A percentile compares a stretch with the other conserved stretches of the same genome.
Evolutionary conservation across 2,329 filamentous ascomycete genomes (phyloP).

Genomic region (Cladophialophora psammophila): DNA sequence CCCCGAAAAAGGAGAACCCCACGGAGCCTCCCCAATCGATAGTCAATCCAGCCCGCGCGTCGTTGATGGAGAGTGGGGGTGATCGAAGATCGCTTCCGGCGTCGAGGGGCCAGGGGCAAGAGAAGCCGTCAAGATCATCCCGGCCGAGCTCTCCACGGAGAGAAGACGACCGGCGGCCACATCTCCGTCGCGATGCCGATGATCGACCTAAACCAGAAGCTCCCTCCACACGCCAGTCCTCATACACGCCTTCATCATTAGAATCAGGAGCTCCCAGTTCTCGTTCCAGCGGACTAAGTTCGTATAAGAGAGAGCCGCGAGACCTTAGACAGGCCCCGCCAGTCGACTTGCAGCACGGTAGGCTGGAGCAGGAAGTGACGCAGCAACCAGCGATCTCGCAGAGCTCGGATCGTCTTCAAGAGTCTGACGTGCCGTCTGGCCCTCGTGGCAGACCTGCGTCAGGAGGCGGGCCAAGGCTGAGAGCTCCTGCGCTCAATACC

Average conservation of each 20-base stretch:
- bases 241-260: slow-evolving; percentile 9
- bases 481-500: slow-evolving; percentile 32
- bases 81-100: slow-evolving; percentile 31
- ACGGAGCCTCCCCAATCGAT: slow-evolving; percentile 33
- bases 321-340: slow-evolving; percentile 34
- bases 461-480: slow-evolving; percentile 37
- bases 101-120: slow-evolving; percentile 29
- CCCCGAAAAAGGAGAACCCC: slow-evolving; percentile 38
- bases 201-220: slow-evolving; percentile 32
- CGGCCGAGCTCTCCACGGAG: slow-evolving; percentile 40
- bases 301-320: slow-evolving; percentile 30
- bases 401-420: slow-evolving; percentile 52
- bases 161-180: slow-evolving; percentile 37
- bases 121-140: slow-evolving; percentile 33
- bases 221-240: slow-evolving; percentile 13
- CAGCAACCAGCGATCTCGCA: slow-evolving; percentile 46
- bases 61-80: slow-evolving; percentile 41
- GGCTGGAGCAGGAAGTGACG: slow-evolving; percentile 51
- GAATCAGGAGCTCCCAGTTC: slow-evolving; percentile 17
- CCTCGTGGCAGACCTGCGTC: slow-evolving; percentile 52
- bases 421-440: slow-evolving; percentile 60
- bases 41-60: slow-evolving; percentile 43
- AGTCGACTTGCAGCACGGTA: slow-evolving; percentile 55
- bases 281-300: slow-evolving; percentile 20
- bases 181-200: slow-evolving; percentile 35